A percentile compares a stretch with the other conserved stretches of the same genome.
Conservation (phyloP, 352 stramenopile genomes). For the Detonula confervacea region DNA sequence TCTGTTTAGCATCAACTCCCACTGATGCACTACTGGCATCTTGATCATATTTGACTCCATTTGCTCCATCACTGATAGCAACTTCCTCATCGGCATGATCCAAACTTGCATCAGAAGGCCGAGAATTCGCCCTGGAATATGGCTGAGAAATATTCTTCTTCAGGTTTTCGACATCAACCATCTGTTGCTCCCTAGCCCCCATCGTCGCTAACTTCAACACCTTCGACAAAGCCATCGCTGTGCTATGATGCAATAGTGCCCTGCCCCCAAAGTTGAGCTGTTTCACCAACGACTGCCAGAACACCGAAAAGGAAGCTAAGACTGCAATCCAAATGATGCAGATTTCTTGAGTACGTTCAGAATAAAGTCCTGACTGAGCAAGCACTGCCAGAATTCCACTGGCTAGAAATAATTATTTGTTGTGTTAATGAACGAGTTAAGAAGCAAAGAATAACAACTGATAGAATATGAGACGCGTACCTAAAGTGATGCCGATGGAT, state of each 20-base stretch:
- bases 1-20: too few species aligned
- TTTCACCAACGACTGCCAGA: slow-evolving; percentile 37
- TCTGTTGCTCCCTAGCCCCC: neutral
- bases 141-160: neutral
- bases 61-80: neutral
- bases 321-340: slow-evolving; percentile 11
- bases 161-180: neutral
- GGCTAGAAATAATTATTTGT: neutral
- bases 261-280: slow-evolving; percentile 13
- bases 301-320: slow-evolving; percentile 24
- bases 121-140: neutral
- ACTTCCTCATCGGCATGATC: neutral
- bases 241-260: slow-evolving; percentile 2
- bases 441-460: neutral
- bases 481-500: slow-evolving; percentile 10
- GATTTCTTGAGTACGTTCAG: neutral
- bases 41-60: neutral
- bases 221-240: slow-evolving; percentile 11
- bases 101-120: neutral
- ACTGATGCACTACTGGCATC: neutral
- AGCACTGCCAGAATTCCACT: slow-evolving; percentile 10
- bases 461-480: neutral
- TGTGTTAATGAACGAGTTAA: neutral
- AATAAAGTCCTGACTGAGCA: neutral
- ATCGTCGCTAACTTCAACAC: slow-evolving; percentile 14